phyloP scores from a whole-genome alignment of 2,329 filamentous ascomycete genomes.

The Fusarium sp. region DNA sequence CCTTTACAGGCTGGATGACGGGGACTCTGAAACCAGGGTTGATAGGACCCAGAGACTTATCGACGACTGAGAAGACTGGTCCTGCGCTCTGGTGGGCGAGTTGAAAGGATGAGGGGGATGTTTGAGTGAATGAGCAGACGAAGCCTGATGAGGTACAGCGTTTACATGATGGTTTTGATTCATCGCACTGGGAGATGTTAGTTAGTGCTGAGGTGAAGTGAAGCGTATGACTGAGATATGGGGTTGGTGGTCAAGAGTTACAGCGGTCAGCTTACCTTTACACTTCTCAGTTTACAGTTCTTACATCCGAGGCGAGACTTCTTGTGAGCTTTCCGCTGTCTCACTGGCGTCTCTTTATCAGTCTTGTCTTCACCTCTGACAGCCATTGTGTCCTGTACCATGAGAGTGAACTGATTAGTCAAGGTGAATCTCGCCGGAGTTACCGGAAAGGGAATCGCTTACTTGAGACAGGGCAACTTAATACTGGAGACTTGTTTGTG shows the following conservation, averaged over 20 bases:
- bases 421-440: background rate
- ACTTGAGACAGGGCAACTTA: background rate
- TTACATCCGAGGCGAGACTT: constrained; percentile 66
- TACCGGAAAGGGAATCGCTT: constrained; percentile 1
- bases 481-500: background rate
- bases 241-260: background rate
- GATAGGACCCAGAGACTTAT: constrained; percentile 20
- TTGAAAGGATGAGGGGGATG: constrained; percentile 37
- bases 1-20: constrained; percentile 38
- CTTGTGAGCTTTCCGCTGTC: constrained; percentile 56
- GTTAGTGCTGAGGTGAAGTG: background rate
- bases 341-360: constrained; percentile 12
- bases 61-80: constrained; percentile 17
- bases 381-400: constrained; percentile 8
- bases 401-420: background rate
- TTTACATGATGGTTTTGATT: constrained; percentile 60
- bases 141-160: constrained; percentile 62
- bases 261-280: constrained; percentile 56
- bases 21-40: constrained; percentile 40
- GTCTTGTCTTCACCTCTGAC: constrained; percentile 1
- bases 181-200: constrained; percentile 61
- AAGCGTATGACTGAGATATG: background rate
- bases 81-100: constrained; percentile 33
- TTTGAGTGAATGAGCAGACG: constrained; percentile 58
- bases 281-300: constrained; percentile 66